A percentile compares a stretch with the other conserved stretches of the same genome.
Evolutionary conservation across 2,329 filamentous ascomycete species (phyloP).

Genomic region (Lojkania enalia): DNA sequence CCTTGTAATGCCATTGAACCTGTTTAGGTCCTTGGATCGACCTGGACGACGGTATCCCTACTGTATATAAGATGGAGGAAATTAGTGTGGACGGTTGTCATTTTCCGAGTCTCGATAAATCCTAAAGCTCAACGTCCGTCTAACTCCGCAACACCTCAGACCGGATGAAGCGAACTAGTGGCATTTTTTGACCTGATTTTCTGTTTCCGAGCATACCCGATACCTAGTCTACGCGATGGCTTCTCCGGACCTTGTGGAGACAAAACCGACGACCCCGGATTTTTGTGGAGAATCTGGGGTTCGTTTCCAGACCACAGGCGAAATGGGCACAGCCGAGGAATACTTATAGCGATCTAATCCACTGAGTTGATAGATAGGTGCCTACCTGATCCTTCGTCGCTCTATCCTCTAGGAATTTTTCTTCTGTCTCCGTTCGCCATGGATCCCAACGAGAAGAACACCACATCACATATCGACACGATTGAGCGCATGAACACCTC

Average conservation of each 20-base stretch:
- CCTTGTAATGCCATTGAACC: neutral
- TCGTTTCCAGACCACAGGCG: slow-evolving; percentile 5
- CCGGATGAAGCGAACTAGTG: slow-evolving; percentile 9
- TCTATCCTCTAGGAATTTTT: neutral
- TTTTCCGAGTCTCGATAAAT: slow-evolving; percentile 22
- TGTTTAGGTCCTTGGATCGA: neutral
- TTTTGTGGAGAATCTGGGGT: slow-evolving; percentile 10
- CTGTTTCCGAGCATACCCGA: slow-evolving; percentile 19
- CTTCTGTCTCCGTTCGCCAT: slow-evolving; percentile 4
- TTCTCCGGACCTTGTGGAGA: slow-evolving; percentile 8
- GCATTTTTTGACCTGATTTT: slow-evolving; percentile 6
- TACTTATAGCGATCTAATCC: slow-evolving; percentile 8
- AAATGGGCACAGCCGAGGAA: neutral
- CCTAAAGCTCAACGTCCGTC: slow-evolving; percentile 9
- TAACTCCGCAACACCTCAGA: slow-evolving; percentile 10
- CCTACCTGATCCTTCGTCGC: neutral
- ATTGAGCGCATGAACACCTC: slow-evolving; percentile 18
- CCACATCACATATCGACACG: slow-evolving; percentile 21
- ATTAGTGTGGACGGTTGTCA: slow-evolving; percentile 23
- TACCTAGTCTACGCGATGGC: neutral
- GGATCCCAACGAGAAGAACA: slow-evolving; percentile 17
- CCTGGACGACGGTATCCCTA: slow-evolving; percentile 4
- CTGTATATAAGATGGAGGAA: neutral
- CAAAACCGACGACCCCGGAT: slow-evolving; percentile 3
- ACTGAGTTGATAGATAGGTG: neutral